phyloP scores from a whole-genome alignment of 139 green algal genomes.

The Coelastrella sp. region DNA sequence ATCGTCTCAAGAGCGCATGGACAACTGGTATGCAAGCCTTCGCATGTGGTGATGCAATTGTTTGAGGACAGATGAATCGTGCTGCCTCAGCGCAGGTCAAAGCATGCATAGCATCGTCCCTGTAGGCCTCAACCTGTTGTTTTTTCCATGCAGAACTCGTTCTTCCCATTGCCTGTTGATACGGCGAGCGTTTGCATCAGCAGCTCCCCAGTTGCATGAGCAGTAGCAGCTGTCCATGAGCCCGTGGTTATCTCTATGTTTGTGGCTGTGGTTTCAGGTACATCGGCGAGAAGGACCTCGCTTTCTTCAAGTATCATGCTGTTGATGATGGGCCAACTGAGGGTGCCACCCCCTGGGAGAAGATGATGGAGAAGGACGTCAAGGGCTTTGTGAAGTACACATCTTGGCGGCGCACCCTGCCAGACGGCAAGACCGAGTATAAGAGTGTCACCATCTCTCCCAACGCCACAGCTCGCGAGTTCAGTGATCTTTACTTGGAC shows the following conservation, averaged over 20 bases:
- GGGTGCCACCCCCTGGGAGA: conserved; percentile 53
- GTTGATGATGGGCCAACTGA: conserved; percentile 51
- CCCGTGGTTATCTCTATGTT: too few relatives aligned
- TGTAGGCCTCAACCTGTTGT: too few relatives aligned
- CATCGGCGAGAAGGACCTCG: conserved; percentile 73
- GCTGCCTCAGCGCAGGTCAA: too few relatives aligned
- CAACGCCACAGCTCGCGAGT: conserved; percentile 85
- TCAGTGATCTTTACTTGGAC: conserved; percentile 90
- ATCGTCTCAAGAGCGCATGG: not conserved
- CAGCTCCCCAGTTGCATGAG: not conserved
- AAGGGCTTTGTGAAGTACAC: conserved; percentile 71
- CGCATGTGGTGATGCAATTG: too few relatives aligned
- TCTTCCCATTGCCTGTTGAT: not conserved
- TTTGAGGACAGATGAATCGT: too few relatives aligned
- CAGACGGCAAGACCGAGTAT: conserved; percentile 90
- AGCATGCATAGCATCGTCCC: too few relatives aligned
- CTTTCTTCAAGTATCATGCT: conserved; percentile 72
- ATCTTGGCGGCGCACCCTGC: conserved; percentile 74
- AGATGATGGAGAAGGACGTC: conserved; percentile 81
- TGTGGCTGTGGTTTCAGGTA: conserved; percentile 66
- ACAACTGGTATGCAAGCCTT: conserved; percentile 50
- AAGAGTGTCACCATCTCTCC: conserved; percentile 79
- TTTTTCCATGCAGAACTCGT: too few relatives aligned
- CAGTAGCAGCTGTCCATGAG: not conserved
- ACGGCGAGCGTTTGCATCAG: not conserved